These are phyloP conservation scores for Wakefieldia striispora DNA, from an alignment of 768 basidiomycete species.

Conservation along the genomic window DNA sequence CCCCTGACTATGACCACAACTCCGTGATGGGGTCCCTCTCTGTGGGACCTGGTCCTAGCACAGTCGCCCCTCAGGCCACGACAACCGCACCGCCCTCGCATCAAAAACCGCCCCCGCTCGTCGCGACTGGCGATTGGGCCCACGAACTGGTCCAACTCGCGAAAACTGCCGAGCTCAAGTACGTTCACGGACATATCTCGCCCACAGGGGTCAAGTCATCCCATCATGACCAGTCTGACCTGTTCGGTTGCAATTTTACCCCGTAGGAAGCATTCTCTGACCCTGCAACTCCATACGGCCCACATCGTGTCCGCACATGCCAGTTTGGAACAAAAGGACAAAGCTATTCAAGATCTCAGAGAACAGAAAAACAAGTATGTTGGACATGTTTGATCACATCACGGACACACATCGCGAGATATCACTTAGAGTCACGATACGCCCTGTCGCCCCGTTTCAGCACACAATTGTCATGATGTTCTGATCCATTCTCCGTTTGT, in stretches of 20 bases:
- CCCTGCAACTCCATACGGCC: conserved; percentile 81
- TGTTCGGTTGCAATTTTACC: conserved; percentile 1
- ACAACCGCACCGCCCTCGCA: conserved; percentile 23
- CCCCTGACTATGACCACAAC: conserved; percentile 34
- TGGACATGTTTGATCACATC: conserved; percentile 3
- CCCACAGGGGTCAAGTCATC: not conserved
- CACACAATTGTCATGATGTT: conserved; percentile 4
- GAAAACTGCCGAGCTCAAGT: conserved; percentile 88
- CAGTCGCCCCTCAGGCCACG: conserved; percentile 30
- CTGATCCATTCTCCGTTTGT: conserved; percentile 9
- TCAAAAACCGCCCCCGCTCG: conserved; percentile 46
- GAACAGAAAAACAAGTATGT: conserved; percentile 84
- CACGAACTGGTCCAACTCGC: conserved; percentile 83
- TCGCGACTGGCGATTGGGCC: conserved; percentile 86
- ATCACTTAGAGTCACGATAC: not conserved
- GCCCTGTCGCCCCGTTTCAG: not conserved
- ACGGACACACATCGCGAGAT: not conserved
- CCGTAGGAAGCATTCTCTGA: conserved; percentile 75
- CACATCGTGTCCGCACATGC: conserved; percentile 85
- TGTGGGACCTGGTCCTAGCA: conserved; percentile 35
- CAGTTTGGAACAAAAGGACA: conserved; percentile 72
- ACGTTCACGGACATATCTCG: conserved; percentile 31
- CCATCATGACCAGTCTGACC: conserved; percentile 10
- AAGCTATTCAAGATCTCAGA: conserved; percentile 74
- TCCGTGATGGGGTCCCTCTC: conserved; percentile 31